Evolutionary conservation across 306 rosid genomes (phyloP), one percentile per base, ranked within the genome.

Genomic region (Dalbergia cochinchinensis): DNA sequence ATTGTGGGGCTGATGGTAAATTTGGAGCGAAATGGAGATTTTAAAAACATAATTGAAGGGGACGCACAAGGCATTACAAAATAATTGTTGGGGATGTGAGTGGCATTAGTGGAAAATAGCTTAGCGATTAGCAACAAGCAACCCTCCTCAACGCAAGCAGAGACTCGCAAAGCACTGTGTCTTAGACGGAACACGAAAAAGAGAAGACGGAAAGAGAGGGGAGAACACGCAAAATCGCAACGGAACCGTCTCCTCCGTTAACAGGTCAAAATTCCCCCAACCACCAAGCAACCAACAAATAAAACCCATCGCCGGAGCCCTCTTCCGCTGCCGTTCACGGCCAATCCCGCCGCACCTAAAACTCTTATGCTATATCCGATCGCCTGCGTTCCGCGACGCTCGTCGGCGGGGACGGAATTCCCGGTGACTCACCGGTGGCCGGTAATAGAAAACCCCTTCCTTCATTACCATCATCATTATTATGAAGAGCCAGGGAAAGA

Each of bases 401-500:
- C 84, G 91, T 86, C 92, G 88, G 88, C 84, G 71, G 70, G 77
- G 82, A 62, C 86, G 78, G 83, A 54, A 59, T 73, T 83, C 84
- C 93, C 89, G 87, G 92, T 87, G 54, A 81, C 85, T 78, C 60
- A 78, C 91, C 92, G 93, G 91, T 84, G 88, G 88, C 53, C 77
- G 53, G 84, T 26, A 26, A 0, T 87, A 12, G 80, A 66, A 48
- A 16, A 57, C 35, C 55, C 62, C 19, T 12, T 78, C 26, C 7
- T 66, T 83, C 84, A 82, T 81, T 90, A 88, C 81, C 87, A 94
- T 92, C 8, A 42, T 83, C 82, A 78, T 80, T 90, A 87, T 83
- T 87, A 95, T 91, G 98, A 95, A 91, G 99, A 91, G 77, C 71
- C 91, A 88, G 78, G 85, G 83, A 79, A 86, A 84, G 72, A 82